These are phyloP conservation scores for Phialophora expanda DNA, from an alignment of 2,329 filamentous ascomycete species.

Conservation along the genomic window DNA sequence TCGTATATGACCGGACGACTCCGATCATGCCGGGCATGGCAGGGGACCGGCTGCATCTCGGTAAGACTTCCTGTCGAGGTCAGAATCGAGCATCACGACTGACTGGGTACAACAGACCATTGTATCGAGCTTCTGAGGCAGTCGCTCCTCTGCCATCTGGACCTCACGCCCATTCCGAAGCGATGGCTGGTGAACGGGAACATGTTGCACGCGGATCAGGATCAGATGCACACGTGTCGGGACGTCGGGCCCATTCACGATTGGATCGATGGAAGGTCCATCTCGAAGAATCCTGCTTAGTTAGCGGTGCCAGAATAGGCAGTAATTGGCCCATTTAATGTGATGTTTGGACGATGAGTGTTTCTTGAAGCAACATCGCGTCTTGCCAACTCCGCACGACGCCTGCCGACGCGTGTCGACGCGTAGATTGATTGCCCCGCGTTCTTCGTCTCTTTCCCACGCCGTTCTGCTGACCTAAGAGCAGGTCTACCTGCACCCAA, in stretches of 20 bases:
- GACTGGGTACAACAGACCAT: neutral
- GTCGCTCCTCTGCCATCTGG: constrained; percentile 10
- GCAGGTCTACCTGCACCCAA: neutral
- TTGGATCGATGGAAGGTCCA: constrained; percentile 9
- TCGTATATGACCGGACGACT: constrained; percentile 7
- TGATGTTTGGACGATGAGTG: too few relatives aligned
- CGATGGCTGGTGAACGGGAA: constrained; percentile 7
- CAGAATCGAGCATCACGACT: neutral
- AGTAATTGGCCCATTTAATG: neutral
- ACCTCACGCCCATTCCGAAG: constrained; percentile 9
- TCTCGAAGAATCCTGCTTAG: constrained; percentile 13
- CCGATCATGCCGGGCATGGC: constrained; percentile 10
- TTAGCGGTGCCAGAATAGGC: neutral
- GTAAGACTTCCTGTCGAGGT: constrained; percentile 3
- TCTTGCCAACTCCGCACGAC: too few relatives aligned
- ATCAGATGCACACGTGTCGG: constrained; percentile 5
- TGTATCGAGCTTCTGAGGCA: constrained; percentile 12
- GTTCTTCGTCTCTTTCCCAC: neutral
- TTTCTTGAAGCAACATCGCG: neutral
- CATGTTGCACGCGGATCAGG: constrained; percentile 12
- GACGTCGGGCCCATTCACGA: constrained; percentile 7
- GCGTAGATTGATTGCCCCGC: too few relatives aligned
- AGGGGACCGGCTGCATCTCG: constrained; percentile 3
- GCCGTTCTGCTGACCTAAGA: neutral
- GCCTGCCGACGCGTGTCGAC: neutral